A percentile compares a stretch with the other conserved stretches of the same genome.
Conservation (phyloP, 352 stramenopile species). For the Phytophthora sp. region DNA sequence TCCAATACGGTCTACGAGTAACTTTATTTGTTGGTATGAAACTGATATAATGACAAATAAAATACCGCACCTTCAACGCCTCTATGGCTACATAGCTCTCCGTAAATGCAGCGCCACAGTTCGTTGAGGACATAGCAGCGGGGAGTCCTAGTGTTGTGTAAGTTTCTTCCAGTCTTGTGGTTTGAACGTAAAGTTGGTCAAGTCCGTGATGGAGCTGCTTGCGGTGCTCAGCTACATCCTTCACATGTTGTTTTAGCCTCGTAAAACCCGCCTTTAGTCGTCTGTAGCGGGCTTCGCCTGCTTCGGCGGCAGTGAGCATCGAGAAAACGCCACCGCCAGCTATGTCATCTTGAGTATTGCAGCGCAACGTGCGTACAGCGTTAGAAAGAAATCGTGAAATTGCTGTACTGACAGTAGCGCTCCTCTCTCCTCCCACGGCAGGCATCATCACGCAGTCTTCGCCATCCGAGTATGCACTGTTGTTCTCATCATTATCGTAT, state of each 20-base stretch:
- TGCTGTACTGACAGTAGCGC: background rate
- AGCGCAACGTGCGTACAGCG: constrained; percentile 8
- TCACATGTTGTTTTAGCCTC: constrained; percentile 35
- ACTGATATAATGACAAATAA: too few species aligned
- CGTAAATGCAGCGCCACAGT: too few species aligned
- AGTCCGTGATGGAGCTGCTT: constrained; percentile 31
- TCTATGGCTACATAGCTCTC: constrained; percentile 4
- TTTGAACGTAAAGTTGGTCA: constrained; percentile 16
- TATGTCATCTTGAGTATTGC: background rate
- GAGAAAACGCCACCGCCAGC: background rate
- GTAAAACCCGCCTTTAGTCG: constrained; percentile 40
- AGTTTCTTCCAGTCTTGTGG: constrained; percentile 16
- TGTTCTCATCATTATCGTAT: constrained; percentile 3
- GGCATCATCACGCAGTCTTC: constrained; percentile 3
- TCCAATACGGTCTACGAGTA: constrained; percentile 31
- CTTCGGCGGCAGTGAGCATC: constrained; percentile 9
- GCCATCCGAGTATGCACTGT: background rate
- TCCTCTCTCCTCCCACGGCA: background rate
- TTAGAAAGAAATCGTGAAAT: constrained; percentile 3
- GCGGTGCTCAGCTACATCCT: constrained; percentile 30
- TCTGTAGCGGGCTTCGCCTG: constrained; percentile 37
- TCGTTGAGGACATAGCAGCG: too few species aligned
- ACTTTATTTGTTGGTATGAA: too few species aligned
- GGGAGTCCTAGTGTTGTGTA: too few species aligned
- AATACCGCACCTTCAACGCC: constrained; percentile 14